phyloP scores from a whole-genome alignment of 495 filamentous ascomycete genomes.

The Lepraria neglecta region DNA sequence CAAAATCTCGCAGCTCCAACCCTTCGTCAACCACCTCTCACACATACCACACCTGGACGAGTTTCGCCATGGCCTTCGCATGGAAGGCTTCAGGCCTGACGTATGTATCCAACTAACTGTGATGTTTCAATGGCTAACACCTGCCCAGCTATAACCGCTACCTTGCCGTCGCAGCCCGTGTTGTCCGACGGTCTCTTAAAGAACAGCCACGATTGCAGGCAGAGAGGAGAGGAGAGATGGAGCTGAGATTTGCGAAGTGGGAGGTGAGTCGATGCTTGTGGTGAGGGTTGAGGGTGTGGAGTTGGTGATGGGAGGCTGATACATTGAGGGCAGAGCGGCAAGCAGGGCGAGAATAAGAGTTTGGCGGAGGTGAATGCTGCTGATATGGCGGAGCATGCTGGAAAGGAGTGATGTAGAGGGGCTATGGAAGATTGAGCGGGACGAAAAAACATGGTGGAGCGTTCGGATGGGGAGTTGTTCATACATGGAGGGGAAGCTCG shows the following conservation, averaged over 20 bases:
- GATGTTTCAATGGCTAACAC: conserved; percentile 20
- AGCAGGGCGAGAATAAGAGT: conserved; percentile 80
- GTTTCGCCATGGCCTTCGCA: conserved; percentile 77
- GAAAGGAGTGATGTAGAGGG: conserved; percentile 24
- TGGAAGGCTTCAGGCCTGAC: conserved; percentile 98
- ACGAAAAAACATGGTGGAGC: too few relatives aligned
- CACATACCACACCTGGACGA: background rate
- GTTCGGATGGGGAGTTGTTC: background rate
- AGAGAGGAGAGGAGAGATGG: conserved; percentile 84
- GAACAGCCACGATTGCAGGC: conserved; percentile 79
- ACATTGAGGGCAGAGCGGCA: conserved; percentile 67
- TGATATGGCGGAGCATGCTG: conserved; percentile 47
- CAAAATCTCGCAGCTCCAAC: background rate
- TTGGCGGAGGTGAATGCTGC: conserved; percentile 66
- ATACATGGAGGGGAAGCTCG: background rate
- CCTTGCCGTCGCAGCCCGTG: conserved; percentile 49
- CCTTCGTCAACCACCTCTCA: background rate
- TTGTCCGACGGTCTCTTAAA: conserved; percentile 81
- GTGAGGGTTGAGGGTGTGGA: background rate
- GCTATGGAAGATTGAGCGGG: background rate
- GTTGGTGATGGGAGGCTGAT: conserved; percentile 15
- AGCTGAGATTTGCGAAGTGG: conserved; percentile 94
- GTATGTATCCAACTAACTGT: conserved; percentile 47
- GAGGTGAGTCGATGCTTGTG: conserved; percentile 58
- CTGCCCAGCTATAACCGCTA: conserved; percentile 47